Percentiles rank a stretch among this genome's conserved stretches.
Evolutionary conservation across 2,329 filamentous ascomycete genomes (phyloP).

Genomic region (Colletotrichum aenigma): DNA sequence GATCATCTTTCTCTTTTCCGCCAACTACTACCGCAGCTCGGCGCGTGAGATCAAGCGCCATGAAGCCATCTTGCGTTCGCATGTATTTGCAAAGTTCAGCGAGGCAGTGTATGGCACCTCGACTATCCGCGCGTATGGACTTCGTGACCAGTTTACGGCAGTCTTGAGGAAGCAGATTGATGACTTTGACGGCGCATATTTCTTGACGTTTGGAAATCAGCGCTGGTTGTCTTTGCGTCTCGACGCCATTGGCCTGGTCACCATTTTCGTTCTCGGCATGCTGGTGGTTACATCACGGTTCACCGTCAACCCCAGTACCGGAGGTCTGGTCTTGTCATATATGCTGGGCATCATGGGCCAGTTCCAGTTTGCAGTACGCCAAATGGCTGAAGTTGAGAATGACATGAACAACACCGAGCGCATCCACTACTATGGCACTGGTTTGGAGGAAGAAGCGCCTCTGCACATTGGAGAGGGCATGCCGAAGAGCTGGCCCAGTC

Average conservation of each 20-base stretch:
- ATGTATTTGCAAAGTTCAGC: constrained; percentile 87
- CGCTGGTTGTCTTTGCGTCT: constrained; percentile 89
- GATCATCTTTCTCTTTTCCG: constrained; percentile 78
- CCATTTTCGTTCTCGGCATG: constrained; percentile 87
- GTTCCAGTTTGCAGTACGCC: constrained; percentile 95
- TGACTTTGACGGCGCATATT: constrained; percentile 92
- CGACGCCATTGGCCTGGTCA: constrained; percentile 78
- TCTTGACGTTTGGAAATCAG: constrained; percentile 92
- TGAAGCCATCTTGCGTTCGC: constrained; percentile 84
- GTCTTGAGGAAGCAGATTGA: constrained; percentile 74
- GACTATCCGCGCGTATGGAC: constrained; percentile 86
- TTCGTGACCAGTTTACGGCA: constrained; percentile 77
- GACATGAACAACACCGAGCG: constrained; percentile 97
- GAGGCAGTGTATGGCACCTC: constrained; percentile 85
- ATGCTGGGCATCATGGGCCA: constrained; percentile 90
- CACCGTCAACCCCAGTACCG: constrained; percentile 80
- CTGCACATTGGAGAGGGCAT: constrained; percentile 69
- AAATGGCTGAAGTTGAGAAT: constrained; percentile 94
- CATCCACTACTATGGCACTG: constrained; percentile 84
- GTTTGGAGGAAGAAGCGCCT: constrained; percentile 87
- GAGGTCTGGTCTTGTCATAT: constrained; percentile 87
- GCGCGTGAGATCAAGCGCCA: constrained; percentile 93
- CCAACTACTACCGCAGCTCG: constrained; percentile 86
- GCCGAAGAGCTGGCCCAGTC: constrained; percentile 78
- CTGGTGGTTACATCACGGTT: constrained; percentile 93